These are phyloP conservation scores for Vigna nakashimae DNA, from an alignment of 306 rosid species.

Conservation along the genomic window DNA sequence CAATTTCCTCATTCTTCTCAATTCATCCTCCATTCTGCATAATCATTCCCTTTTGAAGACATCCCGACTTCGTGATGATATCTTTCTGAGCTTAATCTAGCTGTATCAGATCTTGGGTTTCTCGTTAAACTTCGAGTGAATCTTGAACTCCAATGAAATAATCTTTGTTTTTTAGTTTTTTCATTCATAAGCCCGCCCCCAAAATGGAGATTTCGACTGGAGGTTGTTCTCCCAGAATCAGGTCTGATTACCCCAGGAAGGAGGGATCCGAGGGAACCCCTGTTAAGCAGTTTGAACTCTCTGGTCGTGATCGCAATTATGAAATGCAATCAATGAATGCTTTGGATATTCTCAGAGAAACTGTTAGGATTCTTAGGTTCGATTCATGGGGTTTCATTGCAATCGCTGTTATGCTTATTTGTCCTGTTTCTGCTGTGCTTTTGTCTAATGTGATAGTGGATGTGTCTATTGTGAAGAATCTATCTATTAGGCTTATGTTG, in stretches of 20 bases:
- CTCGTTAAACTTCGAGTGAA: conserved; percentile 6
- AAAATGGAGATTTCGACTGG: conserved; percentile 70
- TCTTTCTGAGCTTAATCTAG: conserved; percentile 33
- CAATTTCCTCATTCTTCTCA: conserved; percentile 44
- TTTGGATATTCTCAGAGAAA: conserved; percentile 85
- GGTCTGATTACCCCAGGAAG: conserved; percentile 59
- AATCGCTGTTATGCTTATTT: conserved; percentile 69
- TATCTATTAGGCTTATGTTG: conserved; percentile 71
- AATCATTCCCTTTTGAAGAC: background rate
- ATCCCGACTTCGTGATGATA: conserved; percentile 31
- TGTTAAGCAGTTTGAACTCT: conserved; percentile 45
- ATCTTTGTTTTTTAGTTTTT: background rate
- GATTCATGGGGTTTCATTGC: conserved; percentile 78
- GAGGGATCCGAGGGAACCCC: conserved; percentile 64
- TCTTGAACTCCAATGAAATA: conserved; percentile 40
- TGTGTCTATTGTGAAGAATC: conserved; percentile 65
- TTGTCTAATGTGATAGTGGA: conserved; percentile 78
- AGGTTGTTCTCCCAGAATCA: conserved; percentile 60
- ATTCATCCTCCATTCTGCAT: conserved; percentile 32
- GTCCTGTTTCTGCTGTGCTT: conserved; percentile 81
- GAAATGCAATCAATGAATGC: conserved; percentile 81
- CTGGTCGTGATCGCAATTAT: conserved; percentile 42
- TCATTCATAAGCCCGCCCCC: background rate
- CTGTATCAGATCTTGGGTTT: conserved; percentile 47
- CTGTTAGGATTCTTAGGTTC: conserved; percentile 81